phyloP scores from a whole-genome alignment of 768 basidiomycete species.

The Neoboletus magnificus region DNA sequence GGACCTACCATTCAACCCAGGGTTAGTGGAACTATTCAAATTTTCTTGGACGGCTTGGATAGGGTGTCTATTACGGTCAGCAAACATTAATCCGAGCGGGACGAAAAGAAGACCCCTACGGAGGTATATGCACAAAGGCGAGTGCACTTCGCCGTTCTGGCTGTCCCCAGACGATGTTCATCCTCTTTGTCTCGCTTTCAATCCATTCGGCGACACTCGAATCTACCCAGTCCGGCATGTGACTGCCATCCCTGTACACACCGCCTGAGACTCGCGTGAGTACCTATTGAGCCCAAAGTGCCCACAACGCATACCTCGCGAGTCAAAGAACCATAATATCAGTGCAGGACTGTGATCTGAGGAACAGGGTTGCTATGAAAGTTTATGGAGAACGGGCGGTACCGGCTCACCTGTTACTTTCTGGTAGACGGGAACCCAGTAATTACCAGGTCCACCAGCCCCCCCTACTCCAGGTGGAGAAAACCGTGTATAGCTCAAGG shows the following conservation, averaged over 20 bases:
- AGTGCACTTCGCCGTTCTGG: constrained; percentile 50
- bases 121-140: constrained; percentile 75
- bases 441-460: constrained; percentile 60
- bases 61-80: constrained; percentile 10
- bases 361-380: not conserved
- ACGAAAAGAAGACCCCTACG: constrained; percentile 39
- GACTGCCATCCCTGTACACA: constrained; percentile 40
- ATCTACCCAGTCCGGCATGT: constrained; percentile 69
- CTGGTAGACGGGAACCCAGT: constrained; percentile 70
- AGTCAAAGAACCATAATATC: constrained; percentile 76
- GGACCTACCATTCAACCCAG: constrained; percentile 40
- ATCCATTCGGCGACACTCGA: constrained; percentile 61
- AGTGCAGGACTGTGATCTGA: constrained; percentile 46
- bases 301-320: constrained; percentile 44
- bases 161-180: constrained; percentile 60
- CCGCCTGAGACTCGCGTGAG: constrained; percentile 40
- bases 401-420: constrained; percentile 29
- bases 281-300: not conserved
- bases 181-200: constrained; percentile 44
- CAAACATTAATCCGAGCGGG: not conserved
- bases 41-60: constrained; percentile 34
- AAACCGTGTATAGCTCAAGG: constrained; percentile 58
- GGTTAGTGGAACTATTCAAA: constrained; percentile 39
- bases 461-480: constrained; percentile 65
- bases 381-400: not conserved